A percentile compares a stretch with the other conserved stretches of the same genome.
These are phyloP conservation scores for Piedraia hortae DNA, from an alignment of 2,329 filamentous ascomycete species.

Conservation along the genomic window DNA sequence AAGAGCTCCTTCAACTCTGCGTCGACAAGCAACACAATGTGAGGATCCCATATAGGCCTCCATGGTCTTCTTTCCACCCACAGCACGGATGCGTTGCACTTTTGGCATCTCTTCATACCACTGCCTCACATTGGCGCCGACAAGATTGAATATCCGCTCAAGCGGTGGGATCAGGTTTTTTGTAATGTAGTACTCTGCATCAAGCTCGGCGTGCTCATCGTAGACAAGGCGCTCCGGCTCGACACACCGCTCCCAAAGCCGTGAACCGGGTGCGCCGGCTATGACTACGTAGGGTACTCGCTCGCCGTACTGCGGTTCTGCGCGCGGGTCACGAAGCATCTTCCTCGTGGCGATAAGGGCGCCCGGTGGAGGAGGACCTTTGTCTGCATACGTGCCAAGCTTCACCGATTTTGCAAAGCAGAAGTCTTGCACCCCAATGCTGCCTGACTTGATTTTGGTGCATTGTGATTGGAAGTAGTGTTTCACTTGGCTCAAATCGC, in stretches of 20 bases:
- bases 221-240: constrained; percentile 57
- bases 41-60: constrained; percentile 76
- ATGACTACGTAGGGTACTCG: constrained; percentile 85
- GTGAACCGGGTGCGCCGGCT: constrained; percentile 58
- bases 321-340: constrained; percentile 64
- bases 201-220: constrained; percentile 52
- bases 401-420: constrained; percentile 85
- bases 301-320: constrained; percentile 84
- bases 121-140: constrained; percentile 64
- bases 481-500: constrained; percentile 73
- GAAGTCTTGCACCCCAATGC: constrained; percentile 79
- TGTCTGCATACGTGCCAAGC: constrained; percentile 64
- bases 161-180: constrained; percentile 90
- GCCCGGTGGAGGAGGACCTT: constrained; percentile 54
- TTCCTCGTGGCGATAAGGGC: constrained; percentile 64
- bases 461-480: constrained; percentile 74
- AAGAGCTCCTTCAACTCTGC: constrained; percentile 21
- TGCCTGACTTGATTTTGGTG: constrained; percentile 69
- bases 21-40: constrained; percentile 49
- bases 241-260: constrained; percentile 72
- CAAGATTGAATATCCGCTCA: constrained; percentile 86
- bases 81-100: constrained; percentile 42
- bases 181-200: constrained; percentile 87
- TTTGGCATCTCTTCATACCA: constrained; percentile 98
- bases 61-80: constrained; percentile 38